These are phyloP conservation scores for Solanum raphanifolium DNA, from an alignment of 257 asterid genomes.

Conservation along the genomic window DNA sequence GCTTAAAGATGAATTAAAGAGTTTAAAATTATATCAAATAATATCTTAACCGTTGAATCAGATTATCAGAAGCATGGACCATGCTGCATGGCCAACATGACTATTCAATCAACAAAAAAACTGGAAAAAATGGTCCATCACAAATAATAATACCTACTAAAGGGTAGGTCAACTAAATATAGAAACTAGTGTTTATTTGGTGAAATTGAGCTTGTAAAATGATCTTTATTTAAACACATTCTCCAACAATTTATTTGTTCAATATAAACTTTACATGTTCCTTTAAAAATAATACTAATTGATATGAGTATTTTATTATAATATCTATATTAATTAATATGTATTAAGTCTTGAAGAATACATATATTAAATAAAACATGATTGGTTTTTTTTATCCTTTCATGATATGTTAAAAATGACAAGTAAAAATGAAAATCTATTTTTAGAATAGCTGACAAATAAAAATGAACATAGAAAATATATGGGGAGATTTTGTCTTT, in stretches of 20 bases:
- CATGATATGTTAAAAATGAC: too few relatives aligned
- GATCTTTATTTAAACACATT: background rate
- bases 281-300: too few relatives aligned
- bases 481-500: background rate
- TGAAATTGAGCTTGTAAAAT: conserved; percentile 1
- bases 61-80: background rate
- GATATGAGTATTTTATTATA: background rate
- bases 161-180: background rate
- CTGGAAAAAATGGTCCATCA: background rate
- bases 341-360: too few relatives aligned
- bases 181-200: background rate
- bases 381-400: too few relatives aligned
- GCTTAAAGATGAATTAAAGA: background rate
- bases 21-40: too few relatives aligned
- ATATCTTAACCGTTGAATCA: too few relatives aligned
- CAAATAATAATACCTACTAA: background rate
- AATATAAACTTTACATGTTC: background rate
- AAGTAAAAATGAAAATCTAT: too few relatives aligned
- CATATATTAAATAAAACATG: background rate
- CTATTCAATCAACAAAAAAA: background rate
- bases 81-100: background rate
- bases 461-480: background rate
- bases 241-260: background rate
- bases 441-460: too few relatives aligned
- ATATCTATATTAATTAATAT: too few relatives aligned